These are phyloP conservation scores for Russula abietina DNA, from an alignment of 768 basidiomycete genomes.

Conservation along the genomic window DNA sequence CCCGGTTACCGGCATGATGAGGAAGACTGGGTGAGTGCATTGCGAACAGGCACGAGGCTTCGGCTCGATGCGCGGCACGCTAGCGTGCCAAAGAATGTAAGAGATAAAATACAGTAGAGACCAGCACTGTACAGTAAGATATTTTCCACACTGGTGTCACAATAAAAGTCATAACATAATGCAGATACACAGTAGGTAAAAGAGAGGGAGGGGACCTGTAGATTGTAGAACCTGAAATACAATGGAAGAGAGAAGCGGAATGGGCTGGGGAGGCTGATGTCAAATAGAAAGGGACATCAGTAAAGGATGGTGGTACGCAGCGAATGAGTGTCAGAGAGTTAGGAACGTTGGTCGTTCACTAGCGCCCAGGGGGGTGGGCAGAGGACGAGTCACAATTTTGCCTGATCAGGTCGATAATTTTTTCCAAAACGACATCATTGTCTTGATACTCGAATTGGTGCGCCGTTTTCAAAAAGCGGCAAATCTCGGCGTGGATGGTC, in stretches of 20 bases:
- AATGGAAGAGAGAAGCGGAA: background rate
- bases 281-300: background rate
- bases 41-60: background rate
- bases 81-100: background rate
- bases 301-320: background rate
- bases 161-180: background rate
- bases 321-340: background rate
- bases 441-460: background rate
- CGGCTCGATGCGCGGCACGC: background rate
- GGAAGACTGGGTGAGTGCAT: background rate
- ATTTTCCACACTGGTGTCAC: background rate
- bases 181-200: background rate
- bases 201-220: background rate
- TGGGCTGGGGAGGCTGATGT: background rate
- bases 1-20: background rate
- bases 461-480: background rate
- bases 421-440: background rate
- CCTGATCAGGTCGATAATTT: conserved; percentile 2
- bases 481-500: background rate
- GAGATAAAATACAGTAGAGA: background rate
- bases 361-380: background rate
- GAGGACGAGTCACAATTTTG: background rate
- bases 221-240: background rate
- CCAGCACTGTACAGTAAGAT: background rate
- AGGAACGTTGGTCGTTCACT: background rate